Evolutionary conservation across 78 protist species (phyloP).

Genomic region (Pelomyxa schiedti): DNA sequence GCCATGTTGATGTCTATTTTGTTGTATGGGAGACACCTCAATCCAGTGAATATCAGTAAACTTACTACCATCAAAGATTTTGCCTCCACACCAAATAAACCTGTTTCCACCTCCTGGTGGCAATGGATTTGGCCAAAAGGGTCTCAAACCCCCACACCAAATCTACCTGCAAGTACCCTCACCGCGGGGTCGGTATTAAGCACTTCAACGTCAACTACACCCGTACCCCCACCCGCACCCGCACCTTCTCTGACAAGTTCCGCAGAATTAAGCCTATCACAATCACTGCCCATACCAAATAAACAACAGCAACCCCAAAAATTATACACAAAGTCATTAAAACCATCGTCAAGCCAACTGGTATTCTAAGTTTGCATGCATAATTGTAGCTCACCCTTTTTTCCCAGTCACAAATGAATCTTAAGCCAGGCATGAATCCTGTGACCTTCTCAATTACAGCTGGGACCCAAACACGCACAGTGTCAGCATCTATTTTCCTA

Average conservation of each 20-base stretch:
- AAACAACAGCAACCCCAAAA: too few species aligned
- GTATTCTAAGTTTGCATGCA: too few species aligned
- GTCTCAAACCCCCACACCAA: too few species aligned
- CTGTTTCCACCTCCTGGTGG: neutral
- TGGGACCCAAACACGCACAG: conserved; percentile 45
- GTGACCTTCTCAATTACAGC: conserved; percentile 59
- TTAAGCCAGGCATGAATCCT: conserved; percentile 53
- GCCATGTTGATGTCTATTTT: neutral
- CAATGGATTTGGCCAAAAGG: neutral
- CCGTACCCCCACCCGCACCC: too few species aligned
- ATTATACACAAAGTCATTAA: too few species aligned
- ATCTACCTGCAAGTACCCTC: too few species aligned
- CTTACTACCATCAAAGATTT: neutral
- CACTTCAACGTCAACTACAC: too few species aligned
- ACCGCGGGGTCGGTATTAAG: too few species aligned
- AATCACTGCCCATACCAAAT: too few species aligned
- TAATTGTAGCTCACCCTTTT: neutral
- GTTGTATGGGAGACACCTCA: neutral
- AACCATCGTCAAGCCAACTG: too few species aligned
- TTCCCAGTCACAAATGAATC: neutral
- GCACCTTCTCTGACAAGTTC: too few species aligned
- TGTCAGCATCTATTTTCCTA: conserved; percentile 34
- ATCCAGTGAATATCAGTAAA: neutral
- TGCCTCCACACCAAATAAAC: neutral
- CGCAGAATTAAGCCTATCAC: too few species aligned